Conservation (phyloP, 1,139 yeast species). For the Pneumocystis carinii region DNA sequence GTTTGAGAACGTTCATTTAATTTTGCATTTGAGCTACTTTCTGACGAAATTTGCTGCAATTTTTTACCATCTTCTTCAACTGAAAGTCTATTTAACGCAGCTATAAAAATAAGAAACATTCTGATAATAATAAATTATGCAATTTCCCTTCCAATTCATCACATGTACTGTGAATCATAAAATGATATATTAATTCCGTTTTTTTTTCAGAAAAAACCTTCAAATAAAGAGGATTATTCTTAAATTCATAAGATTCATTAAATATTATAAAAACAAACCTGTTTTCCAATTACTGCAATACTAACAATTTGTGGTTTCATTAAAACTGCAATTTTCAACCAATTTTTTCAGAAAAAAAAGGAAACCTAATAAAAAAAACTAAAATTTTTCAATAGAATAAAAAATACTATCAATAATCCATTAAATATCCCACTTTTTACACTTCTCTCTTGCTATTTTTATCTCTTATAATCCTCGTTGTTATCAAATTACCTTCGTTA, state of each 20-base stretch:
- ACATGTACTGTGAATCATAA: neutral
- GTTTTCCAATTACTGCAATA: neutral
- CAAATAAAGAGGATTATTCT: neutral
- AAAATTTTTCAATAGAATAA: neutral
- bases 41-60: neutral
- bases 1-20: neutral
- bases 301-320: neutral
- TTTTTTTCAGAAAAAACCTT: neutral
- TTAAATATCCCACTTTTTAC: neutral
- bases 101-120: neutral
- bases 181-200: neutral
- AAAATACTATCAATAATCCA: neutral
- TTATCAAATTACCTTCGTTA: too few species aligned
- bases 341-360: neutral
- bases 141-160: neutral
- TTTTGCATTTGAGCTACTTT: neutral
- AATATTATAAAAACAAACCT: neutral
- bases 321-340: neutral
- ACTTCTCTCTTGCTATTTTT: too few species aligned
- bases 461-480: too few species aligned
- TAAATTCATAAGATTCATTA: neutral
- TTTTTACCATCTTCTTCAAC: neutral
- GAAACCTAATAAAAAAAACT: neutral
- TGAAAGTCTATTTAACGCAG: neutral
- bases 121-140: neutral